Evolutionary conservation across 2,329 filamentous ascomycete species (phyloP), one percentile per base, ranked within the genome.

Genomic region (Pseudovirgaria hyperparasitica): DNA sequence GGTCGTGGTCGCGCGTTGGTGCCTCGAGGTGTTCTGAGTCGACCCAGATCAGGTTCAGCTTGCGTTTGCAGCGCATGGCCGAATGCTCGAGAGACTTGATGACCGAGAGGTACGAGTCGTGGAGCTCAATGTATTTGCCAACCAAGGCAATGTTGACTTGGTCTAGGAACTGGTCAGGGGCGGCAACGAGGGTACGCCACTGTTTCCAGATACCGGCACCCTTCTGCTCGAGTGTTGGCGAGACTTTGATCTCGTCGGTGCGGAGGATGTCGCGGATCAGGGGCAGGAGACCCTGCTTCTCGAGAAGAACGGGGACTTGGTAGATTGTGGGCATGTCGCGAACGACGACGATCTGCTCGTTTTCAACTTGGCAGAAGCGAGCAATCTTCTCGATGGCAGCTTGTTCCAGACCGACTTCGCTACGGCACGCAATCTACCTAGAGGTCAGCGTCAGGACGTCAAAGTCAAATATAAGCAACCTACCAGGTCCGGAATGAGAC

Each of bases 271-370:
- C 58, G 19, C 65, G 66, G 29, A 96, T 62, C n/a, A 73, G 67
- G 9, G 63, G 54, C 6, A 87, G 61, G 2, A 96, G 63, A 14
- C 75, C 72, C 57, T 96, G 82, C 40, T 85, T 67, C 41, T 87
- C 72, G 9, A 96, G 75, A 14, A 96, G 77, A n/a, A 94, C 65
- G 1, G 90, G 90, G 3, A 96, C 87, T 39, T 93, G 86, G 57
- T 98, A 98, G 27, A 82, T 92, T 9, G 85, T 85, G 12, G 76
- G 66, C 56, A 96, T 82, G 52, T 96, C 79, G 41, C 79, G 77
- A 8, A 98, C 86, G 8, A 73, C 80, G 36, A 96, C 64, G 22
- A 96, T 84, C 49, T 94, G 84, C 39, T 85, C 70, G 8, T 70
- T 60, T 28, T 92, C 82, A 25, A 94, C 78, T 48, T 93, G 82